Conservation (phyloP, 2,329 filamentous ascomycete genomes). For the Calcarisporium arbuscula region DNA sequence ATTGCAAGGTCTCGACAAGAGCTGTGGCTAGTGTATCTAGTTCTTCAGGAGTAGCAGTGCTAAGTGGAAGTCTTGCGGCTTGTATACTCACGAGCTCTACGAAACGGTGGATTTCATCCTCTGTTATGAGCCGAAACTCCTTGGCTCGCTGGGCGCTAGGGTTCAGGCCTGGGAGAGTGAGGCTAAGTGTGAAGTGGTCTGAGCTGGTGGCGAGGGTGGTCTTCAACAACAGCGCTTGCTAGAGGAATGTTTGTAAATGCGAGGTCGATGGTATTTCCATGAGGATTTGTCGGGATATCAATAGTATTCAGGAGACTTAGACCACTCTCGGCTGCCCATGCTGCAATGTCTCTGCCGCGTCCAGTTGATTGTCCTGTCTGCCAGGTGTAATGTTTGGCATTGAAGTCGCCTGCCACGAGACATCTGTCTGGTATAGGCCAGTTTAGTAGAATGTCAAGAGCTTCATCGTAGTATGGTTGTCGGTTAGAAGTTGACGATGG, state of each 20-base stretch:
- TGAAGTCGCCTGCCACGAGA: slow-evolving; percentile 7
- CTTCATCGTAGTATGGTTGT: slow-evolving; percentile 6
- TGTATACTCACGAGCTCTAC: no score
- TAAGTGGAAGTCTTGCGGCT: no score
- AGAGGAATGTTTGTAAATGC: slow-evolving; percentile 9
- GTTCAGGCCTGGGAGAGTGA: slow-evolving; percentile 7
- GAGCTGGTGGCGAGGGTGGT: slow-evolving; percentile 8
- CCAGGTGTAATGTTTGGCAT: background rate
- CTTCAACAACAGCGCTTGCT: slow-evolving; percentile 8
- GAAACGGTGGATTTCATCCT: no score
- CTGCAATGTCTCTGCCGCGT: background rate
- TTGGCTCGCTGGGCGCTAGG: no score
- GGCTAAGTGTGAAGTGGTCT: slow-evolving; percentile 10
- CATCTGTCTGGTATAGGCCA: slow-evolving; percentile 8
- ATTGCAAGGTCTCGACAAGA: no score
- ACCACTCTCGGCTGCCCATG: background rate
- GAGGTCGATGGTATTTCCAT: slow-evolving; percentile 4
- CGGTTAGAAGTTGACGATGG: slow-evolving; percentile 12
- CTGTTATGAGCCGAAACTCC: no score
- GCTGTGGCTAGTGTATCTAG: no score
- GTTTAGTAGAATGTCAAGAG: slow-evolving; percentile 8
- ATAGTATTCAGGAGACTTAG: background rate
- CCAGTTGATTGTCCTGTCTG: slow-evolving; percentile 1
- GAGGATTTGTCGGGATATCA: background rate
- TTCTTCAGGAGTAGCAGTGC: no score